These are phyloP conservation scores for Trichoderma citrinoviride DNA, from an alignment of 2,329 filamentous ascomycete species.

Conservation along the genomic window DNA sequence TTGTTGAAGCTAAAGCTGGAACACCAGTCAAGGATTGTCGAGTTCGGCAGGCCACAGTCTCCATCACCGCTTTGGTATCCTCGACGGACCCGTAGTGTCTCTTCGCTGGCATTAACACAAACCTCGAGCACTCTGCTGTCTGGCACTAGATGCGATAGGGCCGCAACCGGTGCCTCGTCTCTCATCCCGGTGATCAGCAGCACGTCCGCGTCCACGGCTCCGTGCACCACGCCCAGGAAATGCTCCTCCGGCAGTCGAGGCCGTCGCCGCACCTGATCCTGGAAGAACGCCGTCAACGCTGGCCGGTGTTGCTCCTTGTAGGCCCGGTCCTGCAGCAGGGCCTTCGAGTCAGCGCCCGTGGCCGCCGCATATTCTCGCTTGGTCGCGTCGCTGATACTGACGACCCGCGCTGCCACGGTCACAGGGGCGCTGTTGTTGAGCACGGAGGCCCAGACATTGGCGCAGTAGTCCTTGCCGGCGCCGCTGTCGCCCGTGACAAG, in stretches of 20 bases:
- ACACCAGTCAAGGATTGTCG: slow-evolving; percentile 30
- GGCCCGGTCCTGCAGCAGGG: slow-evolving; percentile 50
- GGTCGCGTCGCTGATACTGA: slow-evolving; percentile 57
- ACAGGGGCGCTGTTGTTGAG: slow-evolving; percentile 33
- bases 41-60: slow-evolving; percentile 22
- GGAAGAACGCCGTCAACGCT: slow-evolving; percentile 52
- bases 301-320: slow-evolving; percentile 62
- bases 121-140: slow-evolving; percentile 54
- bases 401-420: slow-evolving; percentile 38
- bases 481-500: slow-evolving; percentile 55
- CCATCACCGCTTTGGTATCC: slow-evolving; percentile 21
- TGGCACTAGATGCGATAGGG: slow-evolving; percentile 54
- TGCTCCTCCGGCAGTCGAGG: slow-evolving; percentile 50
- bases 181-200: slow-evolving; percentile 62
- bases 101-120: slow-evolving; percentile 41
- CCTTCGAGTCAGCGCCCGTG: slow-evolving; percentile 46
- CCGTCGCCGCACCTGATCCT: slow-evolving; percentile 41
- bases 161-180: slow-evolving; percentile 56
- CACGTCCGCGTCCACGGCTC: slow-evolving; percentile 47
- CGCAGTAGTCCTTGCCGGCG: slow-evolving; percentile 61
- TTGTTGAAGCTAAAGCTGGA: slow-evolving; percentile 54
- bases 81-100: slow-evolving; percentile 39
- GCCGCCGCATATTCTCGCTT: slow-evolving; percentile 55
- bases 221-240: slow-evolving; percentile 47
- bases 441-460: slow-evolving; percentile 48